Percentiles rank a stretch among this genome's conserved stretches.
Evolutionary conservation across 2,329 filamentous ascomycete genomes (phyloP).

Genomic region (Phaeomoniella chlamydospora): DNA sequence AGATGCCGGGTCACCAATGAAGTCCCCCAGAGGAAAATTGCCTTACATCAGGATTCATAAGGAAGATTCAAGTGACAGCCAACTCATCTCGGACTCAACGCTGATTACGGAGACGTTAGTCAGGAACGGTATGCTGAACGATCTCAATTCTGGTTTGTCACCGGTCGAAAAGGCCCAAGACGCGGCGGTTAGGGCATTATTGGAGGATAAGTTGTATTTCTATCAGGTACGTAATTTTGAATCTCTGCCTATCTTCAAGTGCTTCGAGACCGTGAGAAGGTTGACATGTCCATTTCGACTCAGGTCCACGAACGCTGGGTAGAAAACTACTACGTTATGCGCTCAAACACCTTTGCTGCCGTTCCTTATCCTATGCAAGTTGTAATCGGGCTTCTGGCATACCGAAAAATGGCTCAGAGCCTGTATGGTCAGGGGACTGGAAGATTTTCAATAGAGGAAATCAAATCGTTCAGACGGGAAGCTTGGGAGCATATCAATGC

Average conservation of each 20-base stretch:
- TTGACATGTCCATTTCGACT: no score
- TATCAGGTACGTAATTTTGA: constrained; percentile 25
- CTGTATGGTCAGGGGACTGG: constrained; percentile 43
- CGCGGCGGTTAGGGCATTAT: constrained; percentile 35
- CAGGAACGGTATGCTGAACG: constrained; percentile 23
- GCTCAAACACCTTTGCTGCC: constrained; percentile 31
- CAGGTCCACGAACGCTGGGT: constrained; percentile 39
- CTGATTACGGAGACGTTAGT: constrained; percentile 38
- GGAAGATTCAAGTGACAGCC: constrained; percentile 1
- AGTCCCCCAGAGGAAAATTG: constrained; percentile 43
- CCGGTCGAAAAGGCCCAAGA: constrained; percentile 30
- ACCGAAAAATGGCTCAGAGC: constrained; percentile 26
- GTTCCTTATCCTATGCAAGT: constrained; percentile 38
- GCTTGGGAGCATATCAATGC: constrained; percentile 39
- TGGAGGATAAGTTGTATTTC: constrained; percentile 49
- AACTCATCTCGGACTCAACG: constrained; percentile 33
- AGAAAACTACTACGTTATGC: constrained; percentile 45
- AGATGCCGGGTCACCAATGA: constrained; percentile 27
- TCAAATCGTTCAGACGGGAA: constrained; percentile 28
- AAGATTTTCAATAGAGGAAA: constrained; percentile 36
- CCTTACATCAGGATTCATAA: constrained; percentile 35
- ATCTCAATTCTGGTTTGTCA: constrained; percentile 33
- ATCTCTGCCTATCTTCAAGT: not conserved
- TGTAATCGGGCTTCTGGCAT: constrained; percentile 35
- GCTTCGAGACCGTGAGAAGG: no score